Percentiles rank a stretch among this genome's conserved stretches.
Evolutionary conservation across 352 stramenopile genomes (phyloP).

Genomic region (Phytophthora brassicae): DNA sequence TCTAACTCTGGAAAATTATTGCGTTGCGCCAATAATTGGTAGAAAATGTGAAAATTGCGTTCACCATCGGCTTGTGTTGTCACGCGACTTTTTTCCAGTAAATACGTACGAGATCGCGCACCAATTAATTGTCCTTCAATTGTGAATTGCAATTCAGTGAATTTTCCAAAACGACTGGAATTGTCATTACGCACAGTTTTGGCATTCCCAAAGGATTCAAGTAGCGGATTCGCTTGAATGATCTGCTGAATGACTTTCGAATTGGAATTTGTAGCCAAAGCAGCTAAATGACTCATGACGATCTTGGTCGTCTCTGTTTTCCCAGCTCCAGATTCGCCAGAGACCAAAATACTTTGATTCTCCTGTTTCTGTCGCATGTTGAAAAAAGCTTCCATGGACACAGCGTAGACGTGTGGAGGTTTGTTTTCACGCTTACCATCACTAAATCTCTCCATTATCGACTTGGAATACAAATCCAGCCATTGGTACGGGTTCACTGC

Average conservation of each 20-base stretch:
- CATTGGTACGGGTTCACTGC: conserved; percentile 89
- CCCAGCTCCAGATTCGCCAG: conserved; percentile 93
- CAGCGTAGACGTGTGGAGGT: conserved; percentile 81
- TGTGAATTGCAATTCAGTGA: conserved; percentile 85
- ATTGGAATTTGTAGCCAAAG: conserved; percentile 75
- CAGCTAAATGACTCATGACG: conserved; percentile 93
- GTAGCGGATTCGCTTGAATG: conserved; percentile 90
- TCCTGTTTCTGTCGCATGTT: conserved; percentile 71
- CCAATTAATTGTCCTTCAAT: conserved; percentile 74
- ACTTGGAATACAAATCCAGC: conserved; percentile 80
- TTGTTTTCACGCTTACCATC: conserved; percentile 76
- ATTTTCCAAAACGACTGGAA: conserved; percentile 85
- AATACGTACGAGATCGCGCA: conserved; percentile 85
- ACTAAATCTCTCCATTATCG: conserved; percentile 71
- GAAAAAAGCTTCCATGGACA: conserved; percentile 87
- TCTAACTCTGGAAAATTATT: conserved; percentile 62
- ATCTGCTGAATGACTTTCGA: conserved; percentile 94
- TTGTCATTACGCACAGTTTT: conserved; percentile 90
- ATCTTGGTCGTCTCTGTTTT: conserved; percentile 98
- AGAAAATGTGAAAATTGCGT: conserved; percentile 95
- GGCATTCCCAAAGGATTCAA: conserved; percentile 88
- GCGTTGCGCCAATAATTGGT: conserved; percentile 83
- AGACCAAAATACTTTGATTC: conserved; percentile 96
- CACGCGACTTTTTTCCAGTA: conserved; percentile 93
- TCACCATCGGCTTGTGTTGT: conserved; percentile 82